Conservation (phyloP, 1,284 basidiomycete genomes). For the Papiliotrema laurentii region DNA sequence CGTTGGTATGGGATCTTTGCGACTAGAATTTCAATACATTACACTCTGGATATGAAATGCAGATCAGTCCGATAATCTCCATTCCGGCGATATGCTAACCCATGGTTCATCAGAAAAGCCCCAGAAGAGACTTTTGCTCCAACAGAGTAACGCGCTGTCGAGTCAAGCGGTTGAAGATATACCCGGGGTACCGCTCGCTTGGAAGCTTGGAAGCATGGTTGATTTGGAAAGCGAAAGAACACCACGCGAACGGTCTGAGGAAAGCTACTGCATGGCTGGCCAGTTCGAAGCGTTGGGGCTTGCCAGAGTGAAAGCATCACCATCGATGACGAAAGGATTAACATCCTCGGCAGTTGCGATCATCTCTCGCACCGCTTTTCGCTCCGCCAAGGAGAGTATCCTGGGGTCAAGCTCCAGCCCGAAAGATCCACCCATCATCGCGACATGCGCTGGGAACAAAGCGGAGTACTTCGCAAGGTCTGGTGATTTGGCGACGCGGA, state of each 20-base stretch:
- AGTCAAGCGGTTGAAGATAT: slow-evolving; percentile 16
- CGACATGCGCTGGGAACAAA: slow-evolving; percentile 38
- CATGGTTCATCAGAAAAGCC: slow-evolving; percentile 12
- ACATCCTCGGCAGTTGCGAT: slow-evolving; percentile 20
- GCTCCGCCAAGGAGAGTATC: slow-evolving; percentile 16
- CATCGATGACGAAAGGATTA: slow-evolving; percentile 21
- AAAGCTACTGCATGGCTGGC: slow-evolving; percentile 25
- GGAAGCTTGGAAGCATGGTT: slow-evolving; percentile 1
- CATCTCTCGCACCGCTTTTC: slow-evolving; percentile 11
- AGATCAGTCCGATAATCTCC: too few species aligned
- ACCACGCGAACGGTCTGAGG: slow-evolving; percentile 11
- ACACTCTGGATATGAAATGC: too few species aligned
- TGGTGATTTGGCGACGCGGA: slow-evolving; percentile 32
- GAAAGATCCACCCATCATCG: slow-evolving; percentile 35
- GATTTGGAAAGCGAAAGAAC: slow-evolving; percentile 11
- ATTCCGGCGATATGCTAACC: too few species aligned
- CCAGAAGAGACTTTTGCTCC: slow-evolving; percentile 9
- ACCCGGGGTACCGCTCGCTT: slow-evolving; percentile 12
- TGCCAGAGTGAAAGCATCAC: slow-evolving; percentile 25
- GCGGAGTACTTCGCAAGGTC: slow-evolving; percentile 20
- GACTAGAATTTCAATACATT: too few species aligned
- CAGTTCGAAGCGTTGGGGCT: slow-evolving; percentile 19
- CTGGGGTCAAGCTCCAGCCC: slow-evolving; percentile 34
- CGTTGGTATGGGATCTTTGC: too few species aligned
- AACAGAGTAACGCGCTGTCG: slow-evolving; percentile 12